phyloP scores from a whole-genome alignment of 768 basidiomycete species.

The Infundibulicybe gibba region DNA sequence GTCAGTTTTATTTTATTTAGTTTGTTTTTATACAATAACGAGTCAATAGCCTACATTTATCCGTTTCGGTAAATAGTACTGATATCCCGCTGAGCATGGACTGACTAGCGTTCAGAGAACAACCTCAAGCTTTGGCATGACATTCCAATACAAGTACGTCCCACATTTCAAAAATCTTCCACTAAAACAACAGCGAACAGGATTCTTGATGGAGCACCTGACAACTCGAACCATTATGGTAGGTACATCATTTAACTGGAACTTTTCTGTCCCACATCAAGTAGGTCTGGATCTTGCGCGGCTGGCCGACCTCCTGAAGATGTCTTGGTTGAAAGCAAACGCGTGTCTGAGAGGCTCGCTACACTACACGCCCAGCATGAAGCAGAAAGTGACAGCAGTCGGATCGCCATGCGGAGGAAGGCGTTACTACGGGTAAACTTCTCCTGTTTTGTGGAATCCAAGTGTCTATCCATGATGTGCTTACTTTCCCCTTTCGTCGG shows the following conservation, averaged over 20 bases:
- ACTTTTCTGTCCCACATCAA: not conserved
- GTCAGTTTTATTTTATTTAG: constrained; percentile 36
- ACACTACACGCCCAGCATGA: constrained; percentile 54
- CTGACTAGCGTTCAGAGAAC: constrained; percentile 39
- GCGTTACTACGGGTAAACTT: constrained; percentile 59
- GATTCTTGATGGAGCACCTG: constrained; percentile 68
- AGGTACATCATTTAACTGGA: constrained; percentile 4
- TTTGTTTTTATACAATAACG: not conserved
- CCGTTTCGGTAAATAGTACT: constrained; percentile 55
- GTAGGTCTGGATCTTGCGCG: constrained; percentile 86
- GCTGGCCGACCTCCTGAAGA: constrained; percentile 75
- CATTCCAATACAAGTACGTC: constrained; percentile 73
- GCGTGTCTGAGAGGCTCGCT: constrained; percentile 57
- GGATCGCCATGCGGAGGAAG: constrained; percentile 59
- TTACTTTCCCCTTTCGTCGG: not conserved
- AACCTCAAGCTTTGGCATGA: constrained; percentile 58
- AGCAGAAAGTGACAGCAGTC: constrained; percentile 58
- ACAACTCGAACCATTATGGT: constrained; percentile 75
- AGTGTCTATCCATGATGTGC: not conserved
- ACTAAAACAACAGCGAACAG: constrained; percentile 27
- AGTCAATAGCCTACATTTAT: constrained; percentile 66
- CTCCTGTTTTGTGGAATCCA: not conserved
- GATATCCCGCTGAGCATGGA: not conserved
- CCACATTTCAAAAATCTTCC: not conserved
- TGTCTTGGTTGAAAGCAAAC: constrained; percentile 58